Conservation (phyloP, 495 filamentous ascomycete species). For the Aspergillus avenaceus region DNA sequence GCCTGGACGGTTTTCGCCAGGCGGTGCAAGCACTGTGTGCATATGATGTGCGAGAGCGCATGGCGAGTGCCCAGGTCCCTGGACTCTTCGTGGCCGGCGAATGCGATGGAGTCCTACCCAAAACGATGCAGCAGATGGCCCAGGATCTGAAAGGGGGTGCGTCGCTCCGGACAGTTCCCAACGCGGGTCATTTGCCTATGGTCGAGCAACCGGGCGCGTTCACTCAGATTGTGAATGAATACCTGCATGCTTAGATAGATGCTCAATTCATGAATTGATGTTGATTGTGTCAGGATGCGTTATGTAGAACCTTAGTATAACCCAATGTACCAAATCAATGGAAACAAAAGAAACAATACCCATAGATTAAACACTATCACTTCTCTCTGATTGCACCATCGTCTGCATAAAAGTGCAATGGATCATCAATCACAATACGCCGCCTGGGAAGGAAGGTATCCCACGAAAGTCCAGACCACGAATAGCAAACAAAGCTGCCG, state of each 20-base stretch:
- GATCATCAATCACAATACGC: no score
- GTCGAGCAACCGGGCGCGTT: slow-evolving; percentile 67
- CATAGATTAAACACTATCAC: no score
- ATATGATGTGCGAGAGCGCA: slow-evolving; percentile 65
- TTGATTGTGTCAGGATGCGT: no score
- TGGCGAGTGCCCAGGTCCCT: slow-evolving; percentile 54
- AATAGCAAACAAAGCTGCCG: no score
- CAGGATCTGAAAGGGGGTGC: slow-evolving; percentile 48
- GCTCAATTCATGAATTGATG: background rate
- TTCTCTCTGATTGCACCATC: no score
- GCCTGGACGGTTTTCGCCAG: slow-evolving; percentile 64
- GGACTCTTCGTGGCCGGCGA: slow-evolving; percentile 66
- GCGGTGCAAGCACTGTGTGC: slow-evolving; percentile 69
- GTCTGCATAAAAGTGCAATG: no score
- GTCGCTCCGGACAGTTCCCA: slow-evolving; percentile 56
- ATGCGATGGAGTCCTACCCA: slow-evolving; percentile 69
- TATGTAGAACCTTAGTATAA: no score
- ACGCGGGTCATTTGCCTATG: slow-evolving; percentile 80
- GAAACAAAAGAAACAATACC: no score
- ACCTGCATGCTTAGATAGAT: slow-evolving; percentile 31
- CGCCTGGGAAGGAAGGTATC: no score
- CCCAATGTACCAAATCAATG: no score
- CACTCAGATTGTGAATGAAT: slow-evolving; percentile 54
- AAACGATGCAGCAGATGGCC: slow-evolving; percentile 72
- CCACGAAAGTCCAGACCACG: no score